Evolutionary conservation across 495 filamentous ascomycete genomes (phyloP).

Genomic region (Filosporella fistucella): DNA sequence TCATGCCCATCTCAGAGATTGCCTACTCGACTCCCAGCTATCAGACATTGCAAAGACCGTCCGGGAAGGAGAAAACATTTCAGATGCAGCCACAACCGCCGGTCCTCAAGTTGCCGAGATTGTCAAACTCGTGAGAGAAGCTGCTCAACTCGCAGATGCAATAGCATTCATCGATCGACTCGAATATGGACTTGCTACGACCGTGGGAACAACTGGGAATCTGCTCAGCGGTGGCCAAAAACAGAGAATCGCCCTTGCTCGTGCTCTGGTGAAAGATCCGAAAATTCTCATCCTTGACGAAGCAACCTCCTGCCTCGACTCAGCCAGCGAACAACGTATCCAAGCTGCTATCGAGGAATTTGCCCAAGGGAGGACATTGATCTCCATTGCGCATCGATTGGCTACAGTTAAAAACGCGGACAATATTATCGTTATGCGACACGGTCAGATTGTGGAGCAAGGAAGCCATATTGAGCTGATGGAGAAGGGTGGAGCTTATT

Average conservation of each 20-base stretch:
- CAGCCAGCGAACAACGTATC: constrained; percentile 62
- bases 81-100: constrained; percentile 44
- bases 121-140: constrained; percentile 24
- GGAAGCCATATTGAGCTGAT: constrained; percentile 41
- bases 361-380: constrained; percentile 53
- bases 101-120: constrained; percentile 17
- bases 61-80: constrained; percentile 47
- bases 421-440: constrained; percentile 57
- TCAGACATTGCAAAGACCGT: constrained; percentile 52
- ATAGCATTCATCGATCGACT: constrained; percentile 37
- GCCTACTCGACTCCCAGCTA: constrained; percentile 40
- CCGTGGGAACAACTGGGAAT: constrained; percentile 40
- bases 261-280: constrained; percentile 66
- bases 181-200: constrained; percentile 43
- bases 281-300: constrained; percentile 70
- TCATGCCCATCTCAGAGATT: background rate
- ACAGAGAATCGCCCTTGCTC: constrained; percentile 58
- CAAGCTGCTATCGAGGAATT: constrained; percentile 59
- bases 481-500: constrained; percentile 31
- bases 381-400: constrained; percentile 56
- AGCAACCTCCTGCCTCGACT: constrained; percentile 68
- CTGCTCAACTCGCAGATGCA: constrained; percentile 32
- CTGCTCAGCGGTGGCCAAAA: constrained; percentile 50
- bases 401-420: constrained; percentile 52
- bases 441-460: constrained; percentile 51